Base-by-base conservation (phyloP, 192 early-diverging fungal species). In the Backusella luteola region DNA sequence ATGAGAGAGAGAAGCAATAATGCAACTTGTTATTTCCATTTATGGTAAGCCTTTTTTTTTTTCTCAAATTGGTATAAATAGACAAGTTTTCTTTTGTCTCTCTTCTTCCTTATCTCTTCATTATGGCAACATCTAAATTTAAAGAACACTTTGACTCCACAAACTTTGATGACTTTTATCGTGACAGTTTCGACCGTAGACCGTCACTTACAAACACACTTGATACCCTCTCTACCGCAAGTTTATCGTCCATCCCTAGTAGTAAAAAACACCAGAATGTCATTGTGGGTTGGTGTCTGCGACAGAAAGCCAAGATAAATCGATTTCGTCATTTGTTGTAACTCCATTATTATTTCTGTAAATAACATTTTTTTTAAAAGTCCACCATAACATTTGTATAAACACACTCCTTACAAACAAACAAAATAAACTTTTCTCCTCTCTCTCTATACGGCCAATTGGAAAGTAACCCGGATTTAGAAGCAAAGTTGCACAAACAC, bases 261-360 rank as follows among this genome's bases (percentile, higher is more conserved):
- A 68, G 32, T 34, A 3, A 35, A 8, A 21, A 69, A 26, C 56
- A 26, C 17, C 19, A 68, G n/a, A 67, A 36, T n/a, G 12, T n/a
- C 6, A 8, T 69, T 36, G 14, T 69, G 19, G 21, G n/a, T 23
- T 69, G 67, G 67, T 69, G 36, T 38, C 67, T 69, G 23, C 35
- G 35, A 38, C 67, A 69, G 26, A 69, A 69, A 69, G 34, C 67
- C 17, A 69, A 69, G 67, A 23, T 69, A 5, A 35, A 69, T 69
- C 67, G 36, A 69, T 38, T 69, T 41, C 67, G 67, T 69, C 67
- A 69, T 69, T 69, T 69, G 21, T 41, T 39, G 11, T 39, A 69
- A 69, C 19, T 19, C 1, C n/a, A 32, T 32, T 32, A 32, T 0
- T n/a, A 49, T 17, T 49, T 2, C 17, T 49, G 46, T 49, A 49